Percentiles rank a stretch among this genome's conserved stretches.
Evolutionary conservation across 495 filamentous ascomycete species (phyloP).

Genomic region (Penicillium psychrofluorescens): DNA sequence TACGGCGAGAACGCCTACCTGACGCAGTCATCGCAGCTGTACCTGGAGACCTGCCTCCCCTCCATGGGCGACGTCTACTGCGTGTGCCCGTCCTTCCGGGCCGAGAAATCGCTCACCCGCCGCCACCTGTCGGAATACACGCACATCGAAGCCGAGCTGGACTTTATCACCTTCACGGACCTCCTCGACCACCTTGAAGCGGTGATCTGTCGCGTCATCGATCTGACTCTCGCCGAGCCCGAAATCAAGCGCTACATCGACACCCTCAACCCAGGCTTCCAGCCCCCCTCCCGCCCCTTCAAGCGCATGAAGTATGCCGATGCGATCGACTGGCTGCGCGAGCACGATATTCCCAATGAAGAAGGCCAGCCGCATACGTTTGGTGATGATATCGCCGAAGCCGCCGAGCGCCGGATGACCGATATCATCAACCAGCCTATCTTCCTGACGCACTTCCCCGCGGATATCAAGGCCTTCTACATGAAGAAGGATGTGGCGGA

Average conservation of each 20-base stretch:
- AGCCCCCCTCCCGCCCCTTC: slow-evolving; percentile 79
- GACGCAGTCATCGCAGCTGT: slow-evolving; percentile 95
- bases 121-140: slow-evolving; percentile 96
- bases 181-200: slow-evolving; percentile 86
- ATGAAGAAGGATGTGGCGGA: slow-evolving; percentile 90
- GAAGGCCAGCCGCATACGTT: slow-evolving; percentile 84
- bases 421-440: slow-evolving; percentile 92
- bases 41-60: slow-evolving; percentile 91
- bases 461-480: slow-evolving; percentile 98
- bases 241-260: slow-evolving; percentile 61
- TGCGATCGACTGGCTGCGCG: slow-evolving; percentile 86
- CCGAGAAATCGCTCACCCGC: slow-evolving; percentile 90
- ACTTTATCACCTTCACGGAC: slow-evolving; percentile 91
- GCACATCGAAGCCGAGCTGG: slow-evolving; percentile 93
- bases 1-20: slow-evolving; percentile 91
- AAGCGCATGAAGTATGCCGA: slow-evolving; percentile 91
- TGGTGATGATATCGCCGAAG: slow-evolving; percentile 97
- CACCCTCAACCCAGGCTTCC: slow-evolving; percentile 81
- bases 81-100: slow-evolving; percentile 97
- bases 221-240: slow-evolving; percentile 65
- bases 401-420: slow-evolving; percentile 94
- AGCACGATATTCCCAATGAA: slow-evolving; percentile 87
- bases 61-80: slow-evolving; percentile 93
- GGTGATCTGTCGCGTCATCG: slow-evolving; percentile 81
- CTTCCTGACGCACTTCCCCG: slow-evolving; percentile 94